These are phyloP conservation scores for Laguncularia racemosa DNA, from an alignment of 345 rosid genomes.

Conservation along the genomic window DNA sequence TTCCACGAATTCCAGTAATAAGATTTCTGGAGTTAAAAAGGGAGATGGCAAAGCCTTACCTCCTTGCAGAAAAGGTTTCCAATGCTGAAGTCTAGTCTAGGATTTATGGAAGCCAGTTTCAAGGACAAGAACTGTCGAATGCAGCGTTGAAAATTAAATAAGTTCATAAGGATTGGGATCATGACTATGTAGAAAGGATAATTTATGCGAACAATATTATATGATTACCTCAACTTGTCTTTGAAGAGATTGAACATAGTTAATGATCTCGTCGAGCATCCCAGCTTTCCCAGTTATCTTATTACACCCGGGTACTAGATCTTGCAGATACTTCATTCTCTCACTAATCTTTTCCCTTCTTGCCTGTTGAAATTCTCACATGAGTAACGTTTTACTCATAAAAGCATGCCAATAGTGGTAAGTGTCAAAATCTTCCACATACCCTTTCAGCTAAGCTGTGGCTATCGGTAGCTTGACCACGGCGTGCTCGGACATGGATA, in stretches of 20 bases:
- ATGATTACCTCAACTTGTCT: conserved; percentile 57
- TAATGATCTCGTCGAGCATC: conserved; percentile 79
- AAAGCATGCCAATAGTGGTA: neutral
- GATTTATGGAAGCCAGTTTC: conserved; percentile 55
- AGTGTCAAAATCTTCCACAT: conserved; percentile 14
- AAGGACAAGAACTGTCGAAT: conserved; percentile 52
- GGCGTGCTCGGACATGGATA: conserved; percentile 91
- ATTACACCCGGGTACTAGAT: conserved; percentile 65
- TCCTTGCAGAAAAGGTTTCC: conserved; percentile 46
- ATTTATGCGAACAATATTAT: no score
- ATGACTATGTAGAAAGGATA: neutral
- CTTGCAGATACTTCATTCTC: conserved; percentile 72
- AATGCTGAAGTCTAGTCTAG: conserved; percentile 40
- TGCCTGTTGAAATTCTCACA: conserved; percentile 33
- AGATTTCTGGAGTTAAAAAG: neutral
- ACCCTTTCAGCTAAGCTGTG: conserved; percentile 98
- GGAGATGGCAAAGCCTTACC: conserved; percentile 15
- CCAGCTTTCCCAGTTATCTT: conserved; percentile 71
- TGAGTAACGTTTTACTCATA: neutral
- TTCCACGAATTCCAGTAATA: no score
- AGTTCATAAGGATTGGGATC: neutral
- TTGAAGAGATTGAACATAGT: conserved; percentile 77
- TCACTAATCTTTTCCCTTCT: conserved; percentile 83
- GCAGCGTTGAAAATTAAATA: neutral
- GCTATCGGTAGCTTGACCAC: conserved; percentile 98